These are phyloP conservation scores for Drechslerella coelobrocha DNA, from an alignment of 2,329 filamentous ascomycete genomes.

Conservation along the genomic window DNA sequence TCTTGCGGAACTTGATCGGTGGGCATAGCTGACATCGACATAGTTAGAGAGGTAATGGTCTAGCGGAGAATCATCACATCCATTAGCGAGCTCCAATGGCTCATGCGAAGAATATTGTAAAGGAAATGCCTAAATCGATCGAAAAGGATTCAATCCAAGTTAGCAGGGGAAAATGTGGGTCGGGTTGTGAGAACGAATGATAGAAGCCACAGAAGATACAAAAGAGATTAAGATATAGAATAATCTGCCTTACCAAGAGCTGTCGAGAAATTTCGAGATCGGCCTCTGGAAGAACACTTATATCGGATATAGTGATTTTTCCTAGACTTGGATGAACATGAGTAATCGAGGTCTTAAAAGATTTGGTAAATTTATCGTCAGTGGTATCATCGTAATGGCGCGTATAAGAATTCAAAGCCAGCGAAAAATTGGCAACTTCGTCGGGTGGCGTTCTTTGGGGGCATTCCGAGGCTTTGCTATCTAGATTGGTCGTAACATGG, in stretches of 20 bases:
- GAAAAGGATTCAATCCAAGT: neutral
- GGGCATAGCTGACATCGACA: constrained; percentile 19
- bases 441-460: neutral
- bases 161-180: neutral
- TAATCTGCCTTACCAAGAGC: neutral
- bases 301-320: constrained; percentile 26
- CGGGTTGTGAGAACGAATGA: no score
- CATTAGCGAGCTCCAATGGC: neutral
- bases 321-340: constrained; percentile 12
- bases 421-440: neutral
- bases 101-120: neutral
- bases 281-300: neutral
- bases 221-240: neutral
- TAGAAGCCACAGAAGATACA: neutral
- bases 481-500: no score
- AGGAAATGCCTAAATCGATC: no score
- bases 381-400: constrained; percentile 25
- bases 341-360: neutral
- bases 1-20: neutral
- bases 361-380: neutral
- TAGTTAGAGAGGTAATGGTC: constrained; percentile 18
- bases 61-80: neutral
- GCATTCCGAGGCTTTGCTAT: neutral
- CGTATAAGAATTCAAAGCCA: constrained; percentile 4
- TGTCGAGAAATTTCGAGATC: neutral